Base-by-base conservation (phyloP, 179 eudicot species). In the Silene noctiflora region DNA sequence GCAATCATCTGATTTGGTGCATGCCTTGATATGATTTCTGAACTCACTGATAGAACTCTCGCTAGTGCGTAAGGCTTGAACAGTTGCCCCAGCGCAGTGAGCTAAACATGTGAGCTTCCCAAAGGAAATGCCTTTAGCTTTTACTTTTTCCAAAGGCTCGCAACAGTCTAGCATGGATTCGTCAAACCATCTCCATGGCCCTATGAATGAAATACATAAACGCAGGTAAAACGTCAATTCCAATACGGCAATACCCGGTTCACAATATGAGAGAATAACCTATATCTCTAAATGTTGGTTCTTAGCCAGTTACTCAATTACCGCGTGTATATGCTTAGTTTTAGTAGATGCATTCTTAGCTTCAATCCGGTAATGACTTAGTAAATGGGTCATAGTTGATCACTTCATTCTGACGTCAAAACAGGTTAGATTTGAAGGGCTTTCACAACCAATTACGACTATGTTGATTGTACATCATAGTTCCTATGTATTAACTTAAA, bases 101-200 rank as follows among this genome's bases (percentile, higher is more conserved):
- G 96, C 98, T 84, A 94, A 76, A 78, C 94, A 92, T 46, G 87
- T 90, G 62, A 94, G 88, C 81, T 94, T 94, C 76, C 96, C 96
- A 82, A 92, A 92, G 51, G 97, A 87, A 76, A 94, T 92, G 53
- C 97, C 98, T 76, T 82, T 83, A 72, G 85, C 89, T 82, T 90
- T 92, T 73, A 94, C 92, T 84, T 87, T 92, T 75, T 92, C 97
- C 84, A 92, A 82, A 75, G 98, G 91, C 84, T 94, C 97, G 61
- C 96, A 94, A 42, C 98, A 94, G 77, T 90, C 92, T 73, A 94
- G 82, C 98, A 94, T 94, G 73, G 95, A 88, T 79, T 94, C 98
- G 79, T 92, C 97, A 82, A 84, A 94, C 98, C 97, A 94, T 81
- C 98, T 89, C 98, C 98, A 94, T 11, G 98, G 98, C 75, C 98